phyloP scores from a whole-genome alignment of 345 rosid genomes.

The Camelina sativa region DNA sequence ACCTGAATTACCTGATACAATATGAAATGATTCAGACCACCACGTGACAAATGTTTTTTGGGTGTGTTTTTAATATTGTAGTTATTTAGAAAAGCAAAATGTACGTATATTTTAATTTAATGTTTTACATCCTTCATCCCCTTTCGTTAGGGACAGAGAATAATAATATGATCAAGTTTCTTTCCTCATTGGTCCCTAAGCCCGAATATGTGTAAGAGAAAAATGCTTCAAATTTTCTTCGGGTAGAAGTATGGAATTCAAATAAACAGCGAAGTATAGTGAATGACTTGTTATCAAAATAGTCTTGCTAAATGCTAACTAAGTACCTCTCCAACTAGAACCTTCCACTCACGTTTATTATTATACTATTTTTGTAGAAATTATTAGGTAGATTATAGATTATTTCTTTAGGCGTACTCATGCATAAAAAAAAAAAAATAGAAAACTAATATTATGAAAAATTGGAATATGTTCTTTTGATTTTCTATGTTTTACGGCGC shows the following conservation, averaged over 20 bases:
- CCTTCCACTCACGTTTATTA: not conserved
- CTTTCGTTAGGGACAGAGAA: conserved; percentile 21
- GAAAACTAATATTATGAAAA: conserved; percentile 7
- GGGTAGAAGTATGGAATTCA: conserved; percentile 40
- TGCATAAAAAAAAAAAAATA: not conserved
- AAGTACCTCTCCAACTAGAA: conserved; percentile 11
- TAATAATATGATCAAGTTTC: conserved; percentile 29
- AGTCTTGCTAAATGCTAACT: not conserved
- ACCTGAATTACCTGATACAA: not conserved
- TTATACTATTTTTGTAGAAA: not conserved
- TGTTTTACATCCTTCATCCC: not conserved
- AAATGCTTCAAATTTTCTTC: conserved; percentile 39
- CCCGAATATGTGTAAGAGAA: conserved; percentile 29
- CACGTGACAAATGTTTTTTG: conserved; percentile 23
- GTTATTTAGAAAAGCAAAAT: not conserved
- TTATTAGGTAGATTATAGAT: conserved; percentile 32
- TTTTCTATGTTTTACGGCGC: conserved; percentile 34
- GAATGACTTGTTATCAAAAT: not conserved
- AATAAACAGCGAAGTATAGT: too few relatives aligned
- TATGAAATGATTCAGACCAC: not conserved
- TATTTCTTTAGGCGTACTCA: conserved; percentile 31
- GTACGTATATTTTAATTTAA: not conserved
- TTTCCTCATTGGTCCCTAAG: conserved; percentile 33
- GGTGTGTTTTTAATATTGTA: not conserved
- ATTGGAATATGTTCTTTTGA: conserved; percentile 23